Conservation (phyloP, 192 early-diverging fungal species). For the Coemansia asiatica region DNA sequence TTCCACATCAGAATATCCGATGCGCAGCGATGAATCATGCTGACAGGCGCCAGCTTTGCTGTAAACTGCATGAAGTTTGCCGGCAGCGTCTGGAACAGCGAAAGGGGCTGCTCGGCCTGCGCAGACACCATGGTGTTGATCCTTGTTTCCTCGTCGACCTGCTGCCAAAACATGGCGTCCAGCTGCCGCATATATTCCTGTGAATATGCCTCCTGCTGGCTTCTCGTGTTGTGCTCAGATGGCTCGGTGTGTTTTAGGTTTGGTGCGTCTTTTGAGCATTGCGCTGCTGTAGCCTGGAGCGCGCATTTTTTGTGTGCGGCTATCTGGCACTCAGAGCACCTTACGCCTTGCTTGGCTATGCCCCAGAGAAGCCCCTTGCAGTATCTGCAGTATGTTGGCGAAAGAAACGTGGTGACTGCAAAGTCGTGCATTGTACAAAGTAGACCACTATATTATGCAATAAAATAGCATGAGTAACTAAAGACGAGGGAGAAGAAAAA, state of each 20-base stretch:
- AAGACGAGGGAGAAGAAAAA: neutral
- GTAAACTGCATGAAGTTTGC: constrained; percentile 58
- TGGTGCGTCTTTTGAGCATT: neutral
- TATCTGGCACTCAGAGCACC: constrained; percentile 57
- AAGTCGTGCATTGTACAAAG: constrained; percentile 56
- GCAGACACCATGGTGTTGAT: constrained; percentile 36
- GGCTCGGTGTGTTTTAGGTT: neutral
- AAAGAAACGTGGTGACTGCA: constrained; percentile 49
- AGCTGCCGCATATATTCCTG: constrained; percentile 30
- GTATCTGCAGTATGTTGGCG: constrained; percentile 65
- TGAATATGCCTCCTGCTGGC: neutral
- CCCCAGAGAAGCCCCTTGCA: constrained; percentile 72
- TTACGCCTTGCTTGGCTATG: constrained; percentile 61
- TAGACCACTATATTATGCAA: neutral
- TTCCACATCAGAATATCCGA: constrained; percentile 47
- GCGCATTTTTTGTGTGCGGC: constrained; percentile 60
- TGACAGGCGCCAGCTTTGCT: constrained; percentile 48
- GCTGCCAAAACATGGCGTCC: constrained; percentile 51
- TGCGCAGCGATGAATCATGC: constrained; percentile 25
- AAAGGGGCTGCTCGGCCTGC: constrained; percentile 52
- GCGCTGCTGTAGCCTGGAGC: constrained; percentile 17
- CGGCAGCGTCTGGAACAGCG: constrained; percentile 53
- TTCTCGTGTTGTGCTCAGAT: neutral
- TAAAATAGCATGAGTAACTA: neutral
- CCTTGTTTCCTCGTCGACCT: constrained; percentile 43